Conservation (phyloP, 2,329 filamentous ascomycete genomes). For the Akanthomyces dipterigenus region DNA sequence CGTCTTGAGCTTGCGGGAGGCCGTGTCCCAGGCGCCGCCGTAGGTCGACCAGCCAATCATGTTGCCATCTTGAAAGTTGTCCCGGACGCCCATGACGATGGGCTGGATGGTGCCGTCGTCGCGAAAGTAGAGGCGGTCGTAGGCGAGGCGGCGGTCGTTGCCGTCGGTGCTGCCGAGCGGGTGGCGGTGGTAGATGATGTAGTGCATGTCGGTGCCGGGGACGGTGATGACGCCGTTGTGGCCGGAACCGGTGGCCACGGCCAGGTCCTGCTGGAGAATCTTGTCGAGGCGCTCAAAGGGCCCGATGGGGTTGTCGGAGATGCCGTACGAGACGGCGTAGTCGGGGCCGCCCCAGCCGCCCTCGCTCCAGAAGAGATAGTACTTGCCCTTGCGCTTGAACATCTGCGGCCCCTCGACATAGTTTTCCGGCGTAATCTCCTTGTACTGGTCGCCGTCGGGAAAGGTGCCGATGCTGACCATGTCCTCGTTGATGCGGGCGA, state of each 20-base stretch:
- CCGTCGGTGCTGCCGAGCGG: conserved; percentile 36
- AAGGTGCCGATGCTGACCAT: conserved; percentile 36
- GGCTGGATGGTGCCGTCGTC: conserved; percentile 34
- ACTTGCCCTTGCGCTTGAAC: conserved; percentile 36
- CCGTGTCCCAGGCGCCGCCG: conserved; percentile 15
- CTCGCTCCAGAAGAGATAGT: conserved; percentile 42
- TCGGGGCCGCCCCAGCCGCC: conserved; percentile 42
- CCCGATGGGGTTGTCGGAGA: conserved; percentile 29
- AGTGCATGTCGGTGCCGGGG: conserved; percentile 39
- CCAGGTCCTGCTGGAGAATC: conserved; percentile 34
- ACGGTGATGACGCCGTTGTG: conserved; percentile 39
- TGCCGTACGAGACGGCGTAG: conserved; percentile 41
- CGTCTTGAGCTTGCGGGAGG: conserved; percentile 18
- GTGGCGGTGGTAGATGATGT: conserved; percentile 40
- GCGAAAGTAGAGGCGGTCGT: conserved; percentile 42
- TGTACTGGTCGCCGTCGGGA: conserved; percentile 31
- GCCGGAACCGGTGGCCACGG: conserved; percentile 36
- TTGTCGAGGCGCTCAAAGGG: conserved; percentile 35
- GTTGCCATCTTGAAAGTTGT: conserved; percentile 34
- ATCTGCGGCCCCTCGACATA: conserved; percentile 33
- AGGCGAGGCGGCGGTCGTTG: conserved; percentile 40
- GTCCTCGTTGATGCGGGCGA: conserved; percentile 35
- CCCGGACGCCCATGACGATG: conserved; percentile 37
- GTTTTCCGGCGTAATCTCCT: conserved; percentile 39
- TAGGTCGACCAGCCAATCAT: conserved; percentile 31